phyloP scores from a whole-genome alignment of 2,329 filamentous ascomycete species.

The Biscogniauxia marginata region DNA sequence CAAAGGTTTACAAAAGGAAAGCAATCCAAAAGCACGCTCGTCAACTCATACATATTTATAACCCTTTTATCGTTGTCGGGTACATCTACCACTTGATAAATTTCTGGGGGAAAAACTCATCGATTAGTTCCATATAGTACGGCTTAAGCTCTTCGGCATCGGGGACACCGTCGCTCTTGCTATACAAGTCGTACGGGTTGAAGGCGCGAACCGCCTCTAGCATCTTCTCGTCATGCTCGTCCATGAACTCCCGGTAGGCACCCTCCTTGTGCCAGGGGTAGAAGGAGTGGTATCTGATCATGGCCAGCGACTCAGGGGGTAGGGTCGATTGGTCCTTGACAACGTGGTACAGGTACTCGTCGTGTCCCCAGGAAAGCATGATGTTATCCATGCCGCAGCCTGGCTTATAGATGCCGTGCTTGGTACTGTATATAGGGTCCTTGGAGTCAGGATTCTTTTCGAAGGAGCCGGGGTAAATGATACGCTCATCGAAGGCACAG shows the following conservation, averaged over 20 bases:
- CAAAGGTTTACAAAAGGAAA: too few relatives aligned
- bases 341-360: constrained; percentile 85
- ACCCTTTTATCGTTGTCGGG: too few relatives aligned
- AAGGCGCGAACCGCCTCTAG: constrained; percentile 79
- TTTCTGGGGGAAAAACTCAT: constrained; percentile 70
- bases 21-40: not conserved
- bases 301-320: constrained; percentile 79
- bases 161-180: constrained; percentile 82
- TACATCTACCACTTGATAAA: constrained; percentile 67
- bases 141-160: constrained; percentile 75
- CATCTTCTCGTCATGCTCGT: constrained; percentile 76
- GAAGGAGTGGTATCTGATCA: constrained; percentile 92
- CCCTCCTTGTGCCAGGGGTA: constrained; percentile 87
- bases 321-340: constrained; percentile 78
- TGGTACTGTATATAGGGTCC: constrained; percentile 71
- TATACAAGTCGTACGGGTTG: constrained; percentile 90
- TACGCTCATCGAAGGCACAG: constrained; percentile 70
- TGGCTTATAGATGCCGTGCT: constrained; percentile 75
- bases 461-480: constrained; percentile 82
- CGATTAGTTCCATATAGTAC: constrained; percentile 72
- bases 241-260: constrained; percentile 81
- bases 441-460: constrained; percentile 69
- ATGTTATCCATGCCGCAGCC: constrained; percentile 83
- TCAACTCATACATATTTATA: not conserved
- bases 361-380: constrained; percentile 88